phyloP scores from a whole-genome alignment of 179 eudicot genomes.

The Kewa caespitosa region DNA sequence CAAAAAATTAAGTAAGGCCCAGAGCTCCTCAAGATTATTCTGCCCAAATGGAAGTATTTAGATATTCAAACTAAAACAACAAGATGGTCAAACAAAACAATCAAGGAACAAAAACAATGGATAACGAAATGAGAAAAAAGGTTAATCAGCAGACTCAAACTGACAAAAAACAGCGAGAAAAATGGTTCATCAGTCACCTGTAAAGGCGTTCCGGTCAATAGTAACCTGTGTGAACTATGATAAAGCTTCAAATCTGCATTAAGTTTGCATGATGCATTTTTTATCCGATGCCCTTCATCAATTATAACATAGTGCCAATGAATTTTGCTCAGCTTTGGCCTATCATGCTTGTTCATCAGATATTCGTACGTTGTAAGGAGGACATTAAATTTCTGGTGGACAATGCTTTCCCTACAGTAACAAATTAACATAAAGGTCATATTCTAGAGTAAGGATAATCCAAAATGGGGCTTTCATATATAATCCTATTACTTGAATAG shows the following conservation, averaged over 20 bases:
- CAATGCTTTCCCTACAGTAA: constrained; percentile 72
- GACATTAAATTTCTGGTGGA: constrained; percentile 90
- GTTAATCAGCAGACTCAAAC: not conserved
- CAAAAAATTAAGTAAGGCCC: constrained; percentile 97
- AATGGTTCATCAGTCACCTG: constrained; percentile 52
- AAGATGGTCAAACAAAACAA: not conserved
- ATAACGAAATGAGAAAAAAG: not conserved
- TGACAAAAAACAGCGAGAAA: not conserved
- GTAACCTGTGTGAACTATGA: constrained; percentile 88
- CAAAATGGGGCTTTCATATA: not conserved
- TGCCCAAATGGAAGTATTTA: constrained; percentile 30
- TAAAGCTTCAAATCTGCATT: constrained; percentile 95
- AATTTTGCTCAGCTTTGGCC: constrained; percentile 90
- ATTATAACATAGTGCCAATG: constrained; percentile 96
- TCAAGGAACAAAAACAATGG: not conserved
- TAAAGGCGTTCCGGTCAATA: constrained; percentile 95
- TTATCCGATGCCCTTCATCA: constrained; percentile 98
- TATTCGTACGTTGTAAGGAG: constrained; percentile 96
- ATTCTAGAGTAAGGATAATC: not conserved
- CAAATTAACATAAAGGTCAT: constrained; percentile 11
- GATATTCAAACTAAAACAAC: not conserved
- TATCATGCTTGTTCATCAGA: constrained; percentile 98
- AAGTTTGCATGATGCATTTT: constrained; percentile 98
- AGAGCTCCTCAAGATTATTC: constrained; percentile 97
- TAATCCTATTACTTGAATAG: constrained; percentile 71